phyloP scores from a whole-genome alignment of 768 basidiomycete species.

The Hypsizygus marmoreus region DNA sequence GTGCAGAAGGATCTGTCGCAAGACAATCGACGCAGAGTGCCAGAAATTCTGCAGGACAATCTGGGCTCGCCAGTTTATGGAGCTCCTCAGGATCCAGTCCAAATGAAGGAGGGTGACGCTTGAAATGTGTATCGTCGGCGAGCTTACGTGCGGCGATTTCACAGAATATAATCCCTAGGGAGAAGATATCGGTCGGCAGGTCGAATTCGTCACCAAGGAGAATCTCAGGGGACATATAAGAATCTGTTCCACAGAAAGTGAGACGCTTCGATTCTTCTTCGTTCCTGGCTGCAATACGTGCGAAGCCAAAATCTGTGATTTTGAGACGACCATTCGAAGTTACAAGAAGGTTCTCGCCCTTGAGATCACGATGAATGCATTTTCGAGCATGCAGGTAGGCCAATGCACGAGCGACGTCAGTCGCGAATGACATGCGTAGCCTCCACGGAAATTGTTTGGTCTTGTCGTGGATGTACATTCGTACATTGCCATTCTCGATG shows the following conservation, averaged over 20 bases:
- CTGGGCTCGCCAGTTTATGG: slow-evolving; percentile 60
- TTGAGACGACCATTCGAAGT: slow-evolving; percentile 94
- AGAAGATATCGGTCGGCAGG: slow-evolving; percentile 93
- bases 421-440: slow-evolving; percentile 91
- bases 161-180: slow-evolving; percentile 89
- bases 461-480: slow-evolving; percentile 88
- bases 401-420: slow-evolving; percentile 91
- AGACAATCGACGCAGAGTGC: slow-evolving; percentile 80
- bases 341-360: slow-evolving; percentile 96
- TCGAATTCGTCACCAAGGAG: slow-evolving; percentile 89
- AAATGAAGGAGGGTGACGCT: slow-evolving; percentile 79
- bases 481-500: slow-evolving; percentile 90
- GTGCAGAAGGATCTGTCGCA: slow-evolving; percentile 56
- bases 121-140: slow-evolving; percentile 81
- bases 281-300: slow-evolving; percentile 89
- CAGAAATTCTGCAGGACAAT: slow-evolving; percentile 80
- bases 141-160: slow-evolving; percentile 85
- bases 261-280: slow-evolving; percentile 86
- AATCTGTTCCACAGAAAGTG: slow-evolving; percentile 88
- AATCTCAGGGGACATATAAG: slow-evolving; percentile 98
- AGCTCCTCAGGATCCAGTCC: slow-evolving; percentile 79
- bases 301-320: slow-evolving; percentile 98
- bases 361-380: slow-evolving; percentile 88
- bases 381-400: slow-evolving; percentile 96
- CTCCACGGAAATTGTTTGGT: slow-evolving; percentile 88